Evolutionary conservation across 257 asterid genomes (phyloP), one percentile per base, ranked within the genome.

Genomic region (Solanum acaule): DNA sequence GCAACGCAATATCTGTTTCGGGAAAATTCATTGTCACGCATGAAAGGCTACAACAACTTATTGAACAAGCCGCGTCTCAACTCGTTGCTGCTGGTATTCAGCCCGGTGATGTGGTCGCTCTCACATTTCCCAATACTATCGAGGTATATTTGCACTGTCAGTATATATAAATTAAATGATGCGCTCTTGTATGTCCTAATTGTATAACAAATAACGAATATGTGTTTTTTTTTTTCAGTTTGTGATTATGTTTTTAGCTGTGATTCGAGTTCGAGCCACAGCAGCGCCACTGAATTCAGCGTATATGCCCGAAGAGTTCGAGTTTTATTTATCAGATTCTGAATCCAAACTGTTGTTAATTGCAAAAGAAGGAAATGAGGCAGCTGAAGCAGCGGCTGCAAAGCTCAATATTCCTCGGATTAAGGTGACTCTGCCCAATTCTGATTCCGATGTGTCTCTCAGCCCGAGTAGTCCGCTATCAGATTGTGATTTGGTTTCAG

Each of bases 201-300:
- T 37, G 3, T 76, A 23, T 37, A 4, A 75, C 6, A 1, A 11
- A 0, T 11, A 38, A 37, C 7, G 0, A 38, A 38, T 52, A 8
- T 35, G 61, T 42, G 37, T 0, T n/a, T 4, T 14, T 65, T 16
- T 22, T 31, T 90, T 91, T 91, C 98, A 97, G 99, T 95, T 89
- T n/a, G 93, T 97, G 61, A 90, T 97, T 38, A 91, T 90, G 96
- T 97, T 97, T 91, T 77, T 97, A 95, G 94, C 99, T 4, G 98
- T 95, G 86, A 90, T 96, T 79, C 98, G 99, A 25, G 96, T 91
- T 81, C 88, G 98, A 71, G 99, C 99, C 3, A 96, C 98, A 84
- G 99, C 98, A 67, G 98, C 98, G 65, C 99, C 99, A 49, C 90
- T 97, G 67, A 97, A 97, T 87, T 84, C 98, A 29, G 99, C 98